A percentile compares a stretch with the other conserved stretches of the same genome.
Evolutionary conservation across 2,329 filamentous ascomycete species (phyloP).

Genomic region (Clarireedia paspali): DNA sequence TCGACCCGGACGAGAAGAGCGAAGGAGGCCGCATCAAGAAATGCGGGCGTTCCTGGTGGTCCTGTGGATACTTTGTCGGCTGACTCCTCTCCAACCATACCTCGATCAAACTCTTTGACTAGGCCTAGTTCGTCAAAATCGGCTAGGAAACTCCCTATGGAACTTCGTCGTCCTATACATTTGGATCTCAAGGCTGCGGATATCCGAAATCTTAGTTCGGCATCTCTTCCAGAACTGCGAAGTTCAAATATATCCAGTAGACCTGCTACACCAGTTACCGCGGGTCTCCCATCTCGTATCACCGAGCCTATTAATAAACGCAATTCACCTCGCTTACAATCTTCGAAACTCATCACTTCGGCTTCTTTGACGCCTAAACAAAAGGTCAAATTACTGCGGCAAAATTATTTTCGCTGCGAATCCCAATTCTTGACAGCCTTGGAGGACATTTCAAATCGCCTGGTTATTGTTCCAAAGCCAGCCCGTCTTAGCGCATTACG

Average conservation of each 20-base stretch:
- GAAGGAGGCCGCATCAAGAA: conserved; percentile 35
- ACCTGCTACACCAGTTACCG: conserved; percentile 50
- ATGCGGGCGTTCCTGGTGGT: conserved; percentile 28
- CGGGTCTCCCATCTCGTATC: conserved; percentile 39
- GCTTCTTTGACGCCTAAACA: conserved; percentile 57
- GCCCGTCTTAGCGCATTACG: conserved; percentile 73
- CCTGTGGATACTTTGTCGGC: conserved; percentile 21
- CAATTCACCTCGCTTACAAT: conserved; percentile 47
- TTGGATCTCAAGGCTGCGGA: conserved; percentile 37
- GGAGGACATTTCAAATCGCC: conserved; percentile 77
- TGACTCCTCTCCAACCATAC: conserved; percentile 15
- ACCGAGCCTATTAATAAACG: conserved; percentile 41
- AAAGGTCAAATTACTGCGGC: conserved; percentile 64
- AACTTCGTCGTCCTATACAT: conserved; percentile 22
- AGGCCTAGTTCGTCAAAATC: conserved; percentile 21
- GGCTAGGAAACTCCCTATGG: conserved; percentile 17
- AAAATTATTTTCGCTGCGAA: conserved; percentile 77
- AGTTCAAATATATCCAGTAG: conserved; percentile 45
- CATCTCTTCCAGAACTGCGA: conserved; percentile 56
- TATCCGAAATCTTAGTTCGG: conserved; percentile 53
- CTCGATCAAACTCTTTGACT: conserved; percentile 20
- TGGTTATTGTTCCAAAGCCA: conserved; percentile 74
- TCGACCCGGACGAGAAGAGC: conserved; percentile 35
- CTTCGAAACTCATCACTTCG: conserved; percentile 46
- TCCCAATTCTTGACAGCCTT: conserved; percentile 74